phyloP scores from a whole-genome alignment of 495 filamentous ascomycete genomes.

The Cairneyella variabilis region DNA sequence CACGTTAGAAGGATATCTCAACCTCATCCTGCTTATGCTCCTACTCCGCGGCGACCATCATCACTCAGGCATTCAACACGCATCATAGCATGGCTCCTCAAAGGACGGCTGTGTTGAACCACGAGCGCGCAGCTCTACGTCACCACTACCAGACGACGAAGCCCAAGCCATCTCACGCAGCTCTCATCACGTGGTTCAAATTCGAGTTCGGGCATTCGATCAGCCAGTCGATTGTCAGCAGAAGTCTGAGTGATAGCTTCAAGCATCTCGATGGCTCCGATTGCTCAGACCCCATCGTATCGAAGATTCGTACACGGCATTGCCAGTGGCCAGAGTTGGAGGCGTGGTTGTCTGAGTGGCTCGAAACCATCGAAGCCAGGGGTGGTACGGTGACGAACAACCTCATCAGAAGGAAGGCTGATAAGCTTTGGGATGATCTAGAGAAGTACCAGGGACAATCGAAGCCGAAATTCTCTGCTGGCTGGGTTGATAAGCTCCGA shows the following conservation, averaged over 20 bases:
- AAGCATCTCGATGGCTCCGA: constrained; percentile 4
- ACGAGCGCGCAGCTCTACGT: constrained; percentile 8
- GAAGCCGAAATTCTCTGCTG: constrained; percentile 13
- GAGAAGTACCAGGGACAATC: neutral
- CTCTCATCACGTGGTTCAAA: constrained; percentile 10
- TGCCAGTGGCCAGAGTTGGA: constrained; percentile 16
- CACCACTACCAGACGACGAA: constrained; percentile 13
- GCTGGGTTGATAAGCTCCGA: constrained; percentile 11
- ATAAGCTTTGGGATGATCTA: constrained; percentile 7
- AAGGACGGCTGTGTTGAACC: constrained; percentile 6
- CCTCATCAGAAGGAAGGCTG: constrained; percentile 5
- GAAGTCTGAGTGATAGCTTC: constrained; percentile 16
- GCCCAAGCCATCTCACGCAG: constrained; percentile 9
- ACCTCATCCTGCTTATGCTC: neutral
- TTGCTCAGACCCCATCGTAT: neutral
- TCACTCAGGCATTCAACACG: neutral
- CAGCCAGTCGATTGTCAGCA: constrained; percentile 14
- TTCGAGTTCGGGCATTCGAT: constrained; percentile 9
- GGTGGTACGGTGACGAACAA: constrained; percentile 7
- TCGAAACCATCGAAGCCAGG: neutral
- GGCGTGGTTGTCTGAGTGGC: constrained; percentile 3
- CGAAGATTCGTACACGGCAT: constrained; percentile 7
- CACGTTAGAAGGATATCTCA: no score
- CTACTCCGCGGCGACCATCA: no score
- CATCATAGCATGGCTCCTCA: neutral